Evolutionary conservation across 1,284 basidiomycete genomes (phyloP).

Genomic region (Microstroma glucosiphilum): DNA sequence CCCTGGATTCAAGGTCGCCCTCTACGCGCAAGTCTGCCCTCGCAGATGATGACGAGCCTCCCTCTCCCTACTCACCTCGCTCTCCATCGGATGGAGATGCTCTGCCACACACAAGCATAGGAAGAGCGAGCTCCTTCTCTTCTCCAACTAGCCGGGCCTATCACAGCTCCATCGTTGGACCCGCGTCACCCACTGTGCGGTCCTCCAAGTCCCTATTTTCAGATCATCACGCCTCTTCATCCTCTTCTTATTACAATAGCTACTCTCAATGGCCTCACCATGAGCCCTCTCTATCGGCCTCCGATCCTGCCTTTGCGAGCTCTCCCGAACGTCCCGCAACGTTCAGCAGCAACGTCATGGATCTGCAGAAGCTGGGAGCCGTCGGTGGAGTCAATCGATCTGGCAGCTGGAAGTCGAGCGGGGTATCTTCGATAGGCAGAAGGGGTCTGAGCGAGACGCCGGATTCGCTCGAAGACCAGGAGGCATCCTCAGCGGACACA

Average conservation of each 20-base stretch:
- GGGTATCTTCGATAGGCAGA: conserved; percentile 1
- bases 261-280: background rate
- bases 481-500: too few species aligned
- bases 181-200: background rate
- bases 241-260: background rate
- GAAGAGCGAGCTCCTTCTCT: too few species aligned
- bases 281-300: background rate
- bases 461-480: too few species aligned
- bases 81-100: background rate
- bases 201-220: conserved; percentile 1
- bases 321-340: background rate
- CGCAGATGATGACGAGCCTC: background rate
- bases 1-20: background rate
- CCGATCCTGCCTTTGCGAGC: background rate
- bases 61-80: background rate
- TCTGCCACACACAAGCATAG: background rate
- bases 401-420: conserved; percentile 25
- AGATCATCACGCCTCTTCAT: background rate
- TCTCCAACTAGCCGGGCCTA: background rate
- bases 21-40: background rate
- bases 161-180: background rate
- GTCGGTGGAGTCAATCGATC: conserved; percentile 40
- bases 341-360: background rate
- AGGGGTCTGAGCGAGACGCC: background rate
- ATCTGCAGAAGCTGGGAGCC: conserved; percentile 12